Evolutionary conservation across 768 basidiomycete species (phyloP), one percentile per base, ranked within the genome.

Genomic region (Butyriboletus loyo): DNA sequence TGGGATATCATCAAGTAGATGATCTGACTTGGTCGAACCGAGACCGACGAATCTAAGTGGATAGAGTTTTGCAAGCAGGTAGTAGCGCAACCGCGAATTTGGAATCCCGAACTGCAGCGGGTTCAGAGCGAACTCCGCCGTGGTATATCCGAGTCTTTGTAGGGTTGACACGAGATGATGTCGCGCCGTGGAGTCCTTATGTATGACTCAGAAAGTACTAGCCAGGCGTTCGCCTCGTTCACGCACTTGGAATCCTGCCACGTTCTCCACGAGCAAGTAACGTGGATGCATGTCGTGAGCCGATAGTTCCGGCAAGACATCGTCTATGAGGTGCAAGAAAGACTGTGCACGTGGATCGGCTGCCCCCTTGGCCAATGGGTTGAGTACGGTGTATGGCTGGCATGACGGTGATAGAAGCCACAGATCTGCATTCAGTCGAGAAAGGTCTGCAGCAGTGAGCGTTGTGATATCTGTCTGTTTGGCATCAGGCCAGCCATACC

Each of bases 371-470:
- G 86, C 85, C 14, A 77, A 73, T 4, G 87, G 83, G 61, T 89
- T 90, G 46, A 92, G 72, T 3, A 89, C 80, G 0, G 90, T 91
- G 61, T 91, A 92, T 0, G 90, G 90, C 62, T 92, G 89, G 65
- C 89, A 92, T 7, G 89, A 82, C 6, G 89, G 90, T 0, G 89
- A 91, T 40, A 90, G 67, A 17, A 92, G 77, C 89, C 90, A 92
- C 5, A 89, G 65, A 55, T 84, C 68, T 17, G 87, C 85, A 47
- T 78, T 54, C 24, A 79, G 69, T 19, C 59, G 50, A 13, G 75
- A 71, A 7, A 92, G 68, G 15, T 73, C 67, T 3, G 68, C 41
- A 1, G 83, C 77, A 6, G 76, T 73, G 22, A 92, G 72, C 0
- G 72, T 75, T 14, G 76, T 75, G 38, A 92, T 89, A 63, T 91